These are phyloP conservation scores for Clausena lansium DNA, from an alignment of 345 rosid genomes.

Conservation along the genomic window DNA sequence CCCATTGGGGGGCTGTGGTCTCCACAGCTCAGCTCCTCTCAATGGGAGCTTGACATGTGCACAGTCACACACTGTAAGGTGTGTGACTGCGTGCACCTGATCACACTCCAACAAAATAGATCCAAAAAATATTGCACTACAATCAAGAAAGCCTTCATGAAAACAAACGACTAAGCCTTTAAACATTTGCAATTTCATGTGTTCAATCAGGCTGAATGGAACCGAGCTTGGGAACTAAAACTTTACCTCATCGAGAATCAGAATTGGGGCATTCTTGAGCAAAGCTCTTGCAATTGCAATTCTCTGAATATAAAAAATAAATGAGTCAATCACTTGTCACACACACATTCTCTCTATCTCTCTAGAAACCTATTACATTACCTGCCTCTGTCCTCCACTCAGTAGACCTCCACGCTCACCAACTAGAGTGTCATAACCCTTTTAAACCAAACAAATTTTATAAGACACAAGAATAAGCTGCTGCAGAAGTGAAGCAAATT, in stretches of 20 bases:
- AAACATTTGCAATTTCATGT: background rate
- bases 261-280: slow-evolving; percentile 78
- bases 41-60: no score
- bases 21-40: no score
- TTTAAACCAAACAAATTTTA: slow-evolving; percentile 20
- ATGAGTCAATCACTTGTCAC: slow-evolving; percentile 8
- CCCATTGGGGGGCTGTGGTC: no score
- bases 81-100: no score
- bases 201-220: background rate
- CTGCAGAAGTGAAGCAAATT: slow-evolving; percentile 8
- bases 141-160: background rate
- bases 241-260: slow-evolving; percentile 84
- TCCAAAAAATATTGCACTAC: background rate
- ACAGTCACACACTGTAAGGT: no score
- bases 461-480: background rate
- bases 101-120: background rate
- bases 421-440: slow-evolving; percentile 93
- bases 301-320: slow-evolving; percentile 51
- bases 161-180: background rate
- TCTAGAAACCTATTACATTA: slow-evolving; percentile 19
- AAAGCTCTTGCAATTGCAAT: slow-evolving; percentile 90
- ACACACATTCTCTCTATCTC: background rate
- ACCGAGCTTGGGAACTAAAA: slow-evolving; percentile 6
- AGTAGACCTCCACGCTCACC: slow-evolving; percentile 92
- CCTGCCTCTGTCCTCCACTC: slow-evolving; percentile 98